phyloP scores from a whole-genome alignment of 768 basidiomycete species.

The Leccinum variicolor region DNA sequence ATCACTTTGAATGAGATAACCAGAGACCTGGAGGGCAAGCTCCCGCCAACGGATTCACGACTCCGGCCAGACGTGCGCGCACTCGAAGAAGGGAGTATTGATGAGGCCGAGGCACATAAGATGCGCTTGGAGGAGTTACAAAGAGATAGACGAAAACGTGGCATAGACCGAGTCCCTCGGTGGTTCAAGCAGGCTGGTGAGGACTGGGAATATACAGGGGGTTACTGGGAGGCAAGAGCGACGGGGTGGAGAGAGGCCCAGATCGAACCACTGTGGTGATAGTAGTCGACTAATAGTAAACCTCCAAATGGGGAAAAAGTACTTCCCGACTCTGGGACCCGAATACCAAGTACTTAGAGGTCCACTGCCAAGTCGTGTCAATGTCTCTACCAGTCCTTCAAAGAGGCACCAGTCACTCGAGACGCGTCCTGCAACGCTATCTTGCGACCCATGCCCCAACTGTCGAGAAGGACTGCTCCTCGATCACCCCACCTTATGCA shows the following conservation, averaged over 20 bases:
- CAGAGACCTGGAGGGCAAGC: slow-evolving; percentile 52
- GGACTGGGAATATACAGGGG: slow-evolving; percentile 75
- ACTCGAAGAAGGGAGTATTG: slow-evolving; percentile 72
- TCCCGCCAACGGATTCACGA: slow-evolving; percentile 82
- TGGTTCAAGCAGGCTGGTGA: slow-evolving; percentile 75
- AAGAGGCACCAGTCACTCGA: slow-evolving; percentile 9
- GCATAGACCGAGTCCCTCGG: slow-evolving; percentile 56
- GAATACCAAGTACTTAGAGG: neutral
- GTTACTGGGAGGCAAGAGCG: slow-evolving; percentile 78
- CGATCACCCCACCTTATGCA: slow-evolving; percentile 85
- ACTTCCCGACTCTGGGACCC: neutral
- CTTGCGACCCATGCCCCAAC: slow-evolving; percentile 41
- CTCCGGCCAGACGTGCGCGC: slow-evolving; percentile 79
- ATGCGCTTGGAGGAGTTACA: slow-evolving; percentile 70
- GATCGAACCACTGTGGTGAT: slow-evolving; percentile 58
- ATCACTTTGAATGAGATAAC: slow-evolving; percentile 83
- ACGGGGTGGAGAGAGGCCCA: slow-evolving; percentile 56
- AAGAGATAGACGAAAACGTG: slow-evolving; percentile 61
- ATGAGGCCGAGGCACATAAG: slow-evolving; percentile 72
- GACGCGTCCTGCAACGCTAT: slow-evolving; percentile 23
- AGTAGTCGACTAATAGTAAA: neutral
- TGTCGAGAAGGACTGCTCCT: slow-evolving; percentile 55
- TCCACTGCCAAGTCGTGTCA: neutral
- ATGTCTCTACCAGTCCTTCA: slow-evolving; percentile 25
- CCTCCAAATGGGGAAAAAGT: neutral